A percentile compares a stretch with the other conserved stretches of the same genome.
phyloP scores from a whole-genome alignment of 176 grass and related monocot genomes.

The Urochloa ruziziensis region DNA sequence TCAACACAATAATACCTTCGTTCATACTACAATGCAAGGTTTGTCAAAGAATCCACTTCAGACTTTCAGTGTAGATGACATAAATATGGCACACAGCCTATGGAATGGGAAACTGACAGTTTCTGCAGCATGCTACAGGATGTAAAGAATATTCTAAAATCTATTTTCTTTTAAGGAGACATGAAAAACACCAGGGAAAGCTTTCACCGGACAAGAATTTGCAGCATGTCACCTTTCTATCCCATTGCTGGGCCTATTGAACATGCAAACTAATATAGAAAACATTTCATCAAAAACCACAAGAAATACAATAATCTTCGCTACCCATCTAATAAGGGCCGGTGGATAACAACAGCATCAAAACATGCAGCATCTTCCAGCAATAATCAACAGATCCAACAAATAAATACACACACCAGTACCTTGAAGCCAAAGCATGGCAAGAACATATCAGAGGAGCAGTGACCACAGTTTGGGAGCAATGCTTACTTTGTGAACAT shows the following conservation, averaged over 20 bases:
- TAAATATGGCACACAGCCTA: background rate
- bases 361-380: background rate
- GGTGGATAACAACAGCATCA: background rate
- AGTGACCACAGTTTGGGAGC: background rate
- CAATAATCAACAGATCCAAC: background rate
- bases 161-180: background rate
- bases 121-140: background rate
- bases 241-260: background rate
- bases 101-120: constrained; percentile 60
- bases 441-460: background rate
- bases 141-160: constrained; percentile 21
- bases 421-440: background rate
- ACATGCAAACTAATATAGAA: background rate
- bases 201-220: background rate
- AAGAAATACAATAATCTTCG: constrained; percentile 3
- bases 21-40: background rate
- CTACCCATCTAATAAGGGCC: background rate
- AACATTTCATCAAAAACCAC: background rate
- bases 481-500: constrained; percentile 86
- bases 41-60: constrained; percentile 1
- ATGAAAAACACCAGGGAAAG: background rate
- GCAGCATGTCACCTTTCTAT: background rate
- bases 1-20: background rate
- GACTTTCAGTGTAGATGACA: background rate
- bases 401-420: background rate